A percentile compares a stretch with the other conserved stretches of the same genome.
phyloP scores from a whole-genome alignment of 2,329 filamentous ascomycete species.

The Colletotrichum magnum region DNA sequence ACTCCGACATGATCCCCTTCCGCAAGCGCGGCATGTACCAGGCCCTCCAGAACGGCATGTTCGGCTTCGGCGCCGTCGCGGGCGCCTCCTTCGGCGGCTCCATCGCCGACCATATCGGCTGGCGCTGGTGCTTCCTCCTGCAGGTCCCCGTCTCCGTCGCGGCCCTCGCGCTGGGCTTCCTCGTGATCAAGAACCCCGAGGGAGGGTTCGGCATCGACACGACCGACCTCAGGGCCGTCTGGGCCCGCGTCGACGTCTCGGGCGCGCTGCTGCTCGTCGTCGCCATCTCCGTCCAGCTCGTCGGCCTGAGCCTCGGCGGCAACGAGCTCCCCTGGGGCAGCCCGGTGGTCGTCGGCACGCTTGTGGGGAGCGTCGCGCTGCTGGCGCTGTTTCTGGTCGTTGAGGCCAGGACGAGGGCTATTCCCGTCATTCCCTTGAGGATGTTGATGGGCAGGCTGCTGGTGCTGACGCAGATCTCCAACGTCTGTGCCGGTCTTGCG shows the following conservation, averaged over 20 bases:
- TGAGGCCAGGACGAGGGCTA: slow-evolving; percentile 64
- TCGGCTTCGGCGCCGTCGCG: slow-evolving; percentile 73
- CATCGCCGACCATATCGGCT: slow-evolving; percentile 75
- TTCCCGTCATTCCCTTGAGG: slow-evolving; percentile 68
- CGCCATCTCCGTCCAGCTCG: slow-evolving; percentile 70
- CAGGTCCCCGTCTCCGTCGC: slow-evolving; percentile 72
- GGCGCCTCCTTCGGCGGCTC: slow-evolving; percentile 76
- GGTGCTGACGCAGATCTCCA: slow-evolving; percentile 69
- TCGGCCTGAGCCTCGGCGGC: slow-evolving; percentile 69
- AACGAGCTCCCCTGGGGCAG: slow-evolving; percentile 68
- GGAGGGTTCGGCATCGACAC: slow-evolving; percentile 46
- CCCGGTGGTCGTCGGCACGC: slow-evolving; percentile 60
- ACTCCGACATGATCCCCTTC: slow-evolving; percentile 75
- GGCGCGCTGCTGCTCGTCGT: slow-evolving; percentile 70
- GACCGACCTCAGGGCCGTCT: slow-evolving; percentile 55
- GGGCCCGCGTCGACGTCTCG: slow-evolving; percentile 70
- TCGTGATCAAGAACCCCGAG: slow-evolving; percentile 65
- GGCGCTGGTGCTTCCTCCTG: slow-evolving; percentile 76
- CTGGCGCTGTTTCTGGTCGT: slow-evolving; percentile 61
- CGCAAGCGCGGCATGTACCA: slow-evolving; percentile 70
- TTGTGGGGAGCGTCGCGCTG: slow-evolving; percentile 60
- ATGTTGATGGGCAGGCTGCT: slow-evolving; percentile 70
- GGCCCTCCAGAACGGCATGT: slow-evolving; percentile 72
- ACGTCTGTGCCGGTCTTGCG: slow-evolving; percentile 72
- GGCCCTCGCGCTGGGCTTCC: slow-evolving; percentile 67